phyloP scores from a whole-genome alignment of 495 filamentous ascomycete species.

The Penicillium steckii region DNA sequence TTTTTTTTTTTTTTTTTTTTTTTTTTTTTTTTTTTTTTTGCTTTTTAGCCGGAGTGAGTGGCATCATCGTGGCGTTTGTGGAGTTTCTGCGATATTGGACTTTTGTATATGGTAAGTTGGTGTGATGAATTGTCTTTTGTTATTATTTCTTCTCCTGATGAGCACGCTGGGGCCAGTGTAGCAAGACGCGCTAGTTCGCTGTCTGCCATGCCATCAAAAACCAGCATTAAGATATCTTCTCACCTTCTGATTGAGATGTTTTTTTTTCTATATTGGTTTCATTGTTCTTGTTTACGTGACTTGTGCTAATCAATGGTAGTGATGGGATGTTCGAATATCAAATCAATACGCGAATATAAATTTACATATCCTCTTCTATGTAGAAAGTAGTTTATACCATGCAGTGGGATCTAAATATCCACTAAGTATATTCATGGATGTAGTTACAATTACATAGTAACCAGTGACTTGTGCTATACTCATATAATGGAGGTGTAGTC shows the following conservation, averaged over 20 bases:
- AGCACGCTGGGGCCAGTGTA: slow-evolving; percentile 59
- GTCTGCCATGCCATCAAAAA: slow-evolving; percentile 51
- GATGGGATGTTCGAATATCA: slow-evolving; percentile 1
- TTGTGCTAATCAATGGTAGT: slow-evolving; percentile 11
- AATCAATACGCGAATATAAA: not conserved
- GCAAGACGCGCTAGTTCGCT: slow-evolving; percentile 38
- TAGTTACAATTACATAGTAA: no score
- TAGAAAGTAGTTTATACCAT: no score
- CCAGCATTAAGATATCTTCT: slow-evolving; percentile 55
- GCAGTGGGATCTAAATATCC: not conserved
- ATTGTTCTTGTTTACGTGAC: not conserved
- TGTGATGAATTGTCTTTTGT: slow-evolving; percentile 4
- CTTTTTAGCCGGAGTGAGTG: slow-evolving; percentile 44
- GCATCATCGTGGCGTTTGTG: slow-evolving; percentile 29
- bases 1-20: not conserved
- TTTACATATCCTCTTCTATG: no score
- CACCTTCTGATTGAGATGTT: slow-evolving; percentile 37
- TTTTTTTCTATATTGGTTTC: not conserved
- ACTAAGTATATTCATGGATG: no score
- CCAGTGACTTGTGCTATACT: no score
- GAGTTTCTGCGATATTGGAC: slow-evolving; percentile 10
- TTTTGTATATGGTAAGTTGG: slow-evolving; percentile 16
- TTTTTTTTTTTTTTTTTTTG: slow-evolving; percentile 37
- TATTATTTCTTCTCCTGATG: slow-evolving; percentile 32
- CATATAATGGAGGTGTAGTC: no score